These are phyloP conservation scores for Neurospora discreta DNA, from an alignment of 495 filamentous ascomycete species.

Conservation along the genomic window DNA sequence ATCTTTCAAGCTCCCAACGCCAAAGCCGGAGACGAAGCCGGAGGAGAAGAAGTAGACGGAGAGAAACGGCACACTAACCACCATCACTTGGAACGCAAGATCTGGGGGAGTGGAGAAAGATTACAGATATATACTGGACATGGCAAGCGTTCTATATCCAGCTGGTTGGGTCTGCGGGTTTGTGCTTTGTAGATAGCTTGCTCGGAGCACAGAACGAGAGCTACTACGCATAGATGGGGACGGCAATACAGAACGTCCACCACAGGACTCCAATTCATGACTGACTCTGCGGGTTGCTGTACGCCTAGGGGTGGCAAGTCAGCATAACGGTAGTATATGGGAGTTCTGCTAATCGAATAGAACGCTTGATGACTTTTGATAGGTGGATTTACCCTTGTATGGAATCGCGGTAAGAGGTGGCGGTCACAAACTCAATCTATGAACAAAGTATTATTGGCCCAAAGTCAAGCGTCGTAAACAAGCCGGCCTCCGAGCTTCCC, in stretches of 20 bases:
- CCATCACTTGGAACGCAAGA: not conserved
- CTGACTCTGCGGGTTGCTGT: not conserved
- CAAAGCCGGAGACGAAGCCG: slow-evolving; percentile 84
- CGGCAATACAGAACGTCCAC: not conserved
- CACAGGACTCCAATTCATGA: not conserved
- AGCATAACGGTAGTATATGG: not conserved
- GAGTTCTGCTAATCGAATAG: not conserved
- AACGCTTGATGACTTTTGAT: not conserved
- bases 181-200: not conserved
- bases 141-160: slow-evolving; percentile 6
- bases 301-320: not conserved
- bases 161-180: not conserved
- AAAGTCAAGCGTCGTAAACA: not conserved
- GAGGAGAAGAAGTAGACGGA: slow-evolving; percentile 79
- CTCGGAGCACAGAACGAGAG: not conserved
- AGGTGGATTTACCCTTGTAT: not conserved
- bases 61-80: not conserved
- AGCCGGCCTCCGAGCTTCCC: not conserved
- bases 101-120: not conserved
- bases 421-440: too few species aligned
- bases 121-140: slow-evolving; percentile 16
- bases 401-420: too few species aligned
- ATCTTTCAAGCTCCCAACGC: slow-evolving; percentile 85
- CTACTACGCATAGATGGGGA: not conserved
- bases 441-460: not conserved